These are phyloP conservation scores for Cajanus cajan DNA, from an alignment of 306 rosid genomes.

Conservation along the genomic window DNA sequence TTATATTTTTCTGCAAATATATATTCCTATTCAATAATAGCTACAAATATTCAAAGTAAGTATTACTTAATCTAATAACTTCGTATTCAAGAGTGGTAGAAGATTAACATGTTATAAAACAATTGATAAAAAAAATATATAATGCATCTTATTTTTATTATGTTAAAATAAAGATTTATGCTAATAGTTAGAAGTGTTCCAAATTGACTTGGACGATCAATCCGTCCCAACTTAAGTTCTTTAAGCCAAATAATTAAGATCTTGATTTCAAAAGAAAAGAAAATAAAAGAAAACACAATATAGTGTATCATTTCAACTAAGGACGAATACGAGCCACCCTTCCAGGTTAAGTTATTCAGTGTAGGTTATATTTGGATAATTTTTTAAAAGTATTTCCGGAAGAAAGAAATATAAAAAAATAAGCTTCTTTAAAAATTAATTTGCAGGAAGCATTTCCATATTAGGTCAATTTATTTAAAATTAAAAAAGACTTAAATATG, in stretches of 20 bases:
- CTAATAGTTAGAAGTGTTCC: background rate
- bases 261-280: background rate
- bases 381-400: too few relatives aligned
- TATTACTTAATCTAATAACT: background rate
- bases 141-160: background rate
- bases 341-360: background rate
- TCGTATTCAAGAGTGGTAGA: background rate
- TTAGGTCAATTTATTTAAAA: too few relatives aligned
- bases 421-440: too few relatives aligned
- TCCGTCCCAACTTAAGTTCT: background rate
- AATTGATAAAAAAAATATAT: background rate
- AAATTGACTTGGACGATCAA: background rate
- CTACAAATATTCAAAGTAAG: background rate
- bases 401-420: too few relatives aligned
- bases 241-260: background rate
- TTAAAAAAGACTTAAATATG: too few relatives aligned
- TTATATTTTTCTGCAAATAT: background rate
- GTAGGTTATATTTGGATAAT: background rate
- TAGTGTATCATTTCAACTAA: too few relatives aligned
- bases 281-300: background rate
- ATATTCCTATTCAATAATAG: background rate
- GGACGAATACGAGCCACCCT: background rate
- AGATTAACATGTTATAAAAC: background rate
- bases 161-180: background rate
- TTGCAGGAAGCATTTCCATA: too few relatives aligned